phyloP scores from a whole-genome alignment of 1,139 yeast species.

The Candida albicans region DNA sequence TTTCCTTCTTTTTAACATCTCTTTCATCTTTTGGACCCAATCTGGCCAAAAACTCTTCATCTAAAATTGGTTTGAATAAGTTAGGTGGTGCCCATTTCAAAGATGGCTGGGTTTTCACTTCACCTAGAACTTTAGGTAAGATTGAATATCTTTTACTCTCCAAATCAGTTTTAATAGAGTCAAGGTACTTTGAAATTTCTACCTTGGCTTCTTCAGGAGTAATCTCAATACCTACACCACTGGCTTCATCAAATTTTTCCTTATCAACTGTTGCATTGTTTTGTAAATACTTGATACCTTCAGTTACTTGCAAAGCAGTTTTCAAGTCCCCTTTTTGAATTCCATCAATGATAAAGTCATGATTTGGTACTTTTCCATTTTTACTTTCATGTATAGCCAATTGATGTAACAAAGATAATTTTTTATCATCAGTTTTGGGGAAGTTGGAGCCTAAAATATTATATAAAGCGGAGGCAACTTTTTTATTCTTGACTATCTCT shows the following conservation, averaged over 20 bases:
- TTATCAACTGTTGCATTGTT: conserved; percentile 39
- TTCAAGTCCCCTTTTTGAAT: conserved; percentile 65
- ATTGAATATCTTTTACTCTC: conserved; percentile 70
- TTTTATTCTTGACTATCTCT: conserved; percentile 81
- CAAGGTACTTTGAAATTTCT: conserved; percentile 61
- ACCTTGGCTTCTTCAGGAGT: conserved; percentile 62
- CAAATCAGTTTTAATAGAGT: conserved; percentile 56
- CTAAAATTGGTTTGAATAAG: conserved; percentile 82
- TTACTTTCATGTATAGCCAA: conserved; percentile 66
- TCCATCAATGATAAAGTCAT: conserved; percentile 56
- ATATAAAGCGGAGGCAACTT: conserved; percentile 69
- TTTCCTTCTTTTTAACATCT: conserved; percentile 82
- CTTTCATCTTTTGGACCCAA: conserved; percentile 97
- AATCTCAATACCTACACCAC: conserved; percentile 84
- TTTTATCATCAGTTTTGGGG: conserved; percentile 41
- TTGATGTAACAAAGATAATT: conserved; percentile 67
- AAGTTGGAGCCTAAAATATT: conserved; percentile 42
- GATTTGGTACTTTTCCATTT: conserved; percentile 40
- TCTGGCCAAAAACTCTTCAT: conserved; percentile 63
- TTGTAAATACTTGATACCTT: conserved; percentile 74
- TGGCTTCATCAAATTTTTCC: conserved; percentile 52
- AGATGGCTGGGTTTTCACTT: conserved; percentile 66
- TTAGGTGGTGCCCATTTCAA: conserved; percentile 93
- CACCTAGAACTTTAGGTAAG: conserved; percentile 75
- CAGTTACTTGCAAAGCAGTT: conserved; percentile 72